Base-by-base conservation (phyloP, 2,329 filamentous ascomycete genomes). In the Aspergillus tubingensis region DNA sequence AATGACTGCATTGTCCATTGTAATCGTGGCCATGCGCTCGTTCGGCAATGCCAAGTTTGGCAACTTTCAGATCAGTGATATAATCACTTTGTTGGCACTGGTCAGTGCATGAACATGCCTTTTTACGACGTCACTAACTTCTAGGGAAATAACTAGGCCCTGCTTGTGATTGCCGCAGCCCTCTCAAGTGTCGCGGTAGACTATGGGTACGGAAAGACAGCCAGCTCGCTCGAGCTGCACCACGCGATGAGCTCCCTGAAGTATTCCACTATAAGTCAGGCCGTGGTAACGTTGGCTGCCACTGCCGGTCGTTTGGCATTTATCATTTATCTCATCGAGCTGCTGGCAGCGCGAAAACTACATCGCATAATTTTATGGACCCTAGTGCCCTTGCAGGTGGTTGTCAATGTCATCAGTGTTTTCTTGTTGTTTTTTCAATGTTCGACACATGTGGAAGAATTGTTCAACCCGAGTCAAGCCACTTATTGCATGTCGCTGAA, bases 241-340 rank as follows among this genome's bases (percentile, higher is more conserved):
- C 25, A 21, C 17, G 27, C 17, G 1, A 21, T 30, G 38, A 43
- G 3, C n/a, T 27, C 38, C 8, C 17, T 54, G 5, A n/a, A 17
- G n/a, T 54, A 54, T 13, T 54, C 52, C 23, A 41, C 52, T 36
- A 44, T 54, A 10, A 38, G 38, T 8, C 41, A 54, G 6, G 52
- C 52, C 19, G 15, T 54, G 17, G 39, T 44, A 5, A 54, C 41
- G 2, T n/a, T 54, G 6, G 52, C 38, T 2, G 52, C 52, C 11
- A 54, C 52, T 2, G 38, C 38, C 23, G 52, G 52, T 2, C 52
- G 52, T 13, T 23, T 54, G 6, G 52, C 52, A 0, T 43, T 54
- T 17, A 44, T 54, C 23, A 10, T 54, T 7, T 54, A 54, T n/a
- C 38, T 54, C 5, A 43, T 54, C 5, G 52, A 41, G 23, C 36